These are phyloP conservation scores for Coemansia sp. DNA, from an alignment of 192 early-diverging fungal genomes.

Conservation along the genomic window DNA sequence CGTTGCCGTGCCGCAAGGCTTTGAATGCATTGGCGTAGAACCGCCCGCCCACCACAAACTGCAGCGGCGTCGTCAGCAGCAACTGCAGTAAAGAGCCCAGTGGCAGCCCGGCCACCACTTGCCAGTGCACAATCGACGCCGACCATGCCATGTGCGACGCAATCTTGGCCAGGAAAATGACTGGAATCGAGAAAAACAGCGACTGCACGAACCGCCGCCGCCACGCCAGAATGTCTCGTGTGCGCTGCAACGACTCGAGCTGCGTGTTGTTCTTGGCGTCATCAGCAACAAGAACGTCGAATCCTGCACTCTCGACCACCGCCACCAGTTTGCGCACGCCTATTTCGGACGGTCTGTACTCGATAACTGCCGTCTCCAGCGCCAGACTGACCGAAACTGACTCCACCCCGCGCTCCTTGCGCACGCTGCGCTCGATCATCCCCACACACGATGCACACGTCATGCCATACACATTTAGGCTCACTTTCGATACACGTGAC, in stretches of 20 bases:
- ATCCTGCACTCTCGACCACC: constrained; percentile 78
- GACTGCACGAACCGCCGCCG: constrained; percentile 63
- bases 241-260: constrained; percentile 83
- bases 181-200: constrained; percentile 76
- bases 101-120: constrained; percentile 65
- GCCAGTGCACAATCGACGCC: constrained; percentile 18
- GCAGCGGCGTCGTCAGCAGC: constrained; percentile 84
- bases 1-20: constrained; percentile 74
- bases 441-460: constrained; percentile 79
- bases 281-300: constrained; percentile 70
- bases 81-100: constrained; percentile 67
- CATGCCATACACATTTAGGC: constrained; percentile 95
- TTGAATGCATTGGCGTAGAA: constrained; percentile 82
- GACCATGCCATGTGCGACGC: constrained; percentile 42
- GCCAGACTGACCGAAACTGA: constrained; percentile 73
- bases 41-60: constrained; percentile 81
- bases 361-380: constrained; percentile 71
- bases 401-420: constrained; percentile 50
- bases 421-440: constrained; percentile 66
- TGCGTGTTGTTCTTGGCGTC: constrained; percentile 68
- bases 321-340: constrained; percentile 81
- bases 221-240: constrained; percentile 85
- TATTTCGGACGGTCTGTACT: constrained; percentile 62
- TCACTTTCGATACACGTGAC: constrained; percentile 51
- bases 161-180: constrained; percentile 65